phyloP scores from a whole-genome alignment of 2,329 filamentous ascomycete genomes.

The Botrytis pseudocinerea region DNA sequence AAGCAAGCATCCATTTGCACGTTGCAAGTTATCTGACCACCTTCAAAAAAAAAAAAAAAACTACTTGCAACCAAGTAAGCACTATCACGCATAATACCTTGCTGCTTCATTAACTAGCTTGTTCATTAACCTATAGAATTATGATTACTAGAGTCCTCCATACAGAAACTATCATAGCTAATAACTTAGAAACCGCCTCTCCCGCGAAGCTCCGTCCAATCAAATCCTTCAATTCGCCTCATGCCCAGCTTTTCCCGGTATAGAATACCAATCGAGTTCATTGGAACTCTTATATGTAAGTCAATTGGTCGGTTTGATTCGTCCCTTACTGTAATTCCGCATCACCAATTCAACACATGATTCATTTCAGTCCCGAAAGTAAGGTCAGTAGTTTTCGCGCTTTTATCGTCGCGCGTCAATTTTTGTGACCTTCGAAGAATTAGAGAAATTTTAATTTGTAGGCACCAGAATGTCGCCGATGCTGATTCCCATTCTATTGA shows the following conservation, averaged over 20 bases:
- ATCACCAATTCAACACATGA: conserved; percentile 18
- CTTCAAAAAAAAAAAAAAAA: not conserved
- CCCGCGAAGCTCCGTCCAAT: conserved; percentile 7
- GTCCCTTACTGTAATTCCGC: conserved; percentile 16
- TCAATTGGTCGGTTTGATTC: not conserved
- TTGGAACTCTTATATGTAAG: not conserved
- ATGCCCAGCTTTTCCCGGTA: not conserved
- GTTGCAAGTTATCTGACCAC: conserved; percentile 13
- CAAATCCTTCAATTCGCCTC: not conserved
- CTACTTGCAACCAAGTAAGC: conserved; percentile 19
- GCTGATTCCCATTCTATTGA: not conserved
- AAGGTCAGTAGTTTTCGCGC: conserved; percentile 16
- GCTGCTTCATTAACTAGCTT: not conserved
- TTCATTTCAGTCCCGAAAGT: conserved; percentile 11
- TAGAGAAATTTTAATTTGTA: not conserved
- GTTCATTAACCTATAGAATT: not conserved
- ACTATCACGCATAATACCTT: not conserved
- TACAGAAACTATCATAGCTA: not conserved
- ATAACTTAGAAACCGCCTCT: conserved; percentile 8
- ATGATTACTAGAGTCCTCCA: not conserved
- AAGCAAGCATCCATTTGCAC: not conserved
- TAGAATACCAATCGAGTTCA: not conserved
- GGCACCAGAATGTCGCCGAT: not conserved
- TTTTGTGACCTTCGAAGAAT: not conserved
- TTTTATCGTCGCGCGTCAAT: conserved; percentile 11